Evolutionary conservation across 179 eudicot species (phyloP), one percentile per base, ranked within the genome.

Genomic region (Camellia oleifera): DNA sequence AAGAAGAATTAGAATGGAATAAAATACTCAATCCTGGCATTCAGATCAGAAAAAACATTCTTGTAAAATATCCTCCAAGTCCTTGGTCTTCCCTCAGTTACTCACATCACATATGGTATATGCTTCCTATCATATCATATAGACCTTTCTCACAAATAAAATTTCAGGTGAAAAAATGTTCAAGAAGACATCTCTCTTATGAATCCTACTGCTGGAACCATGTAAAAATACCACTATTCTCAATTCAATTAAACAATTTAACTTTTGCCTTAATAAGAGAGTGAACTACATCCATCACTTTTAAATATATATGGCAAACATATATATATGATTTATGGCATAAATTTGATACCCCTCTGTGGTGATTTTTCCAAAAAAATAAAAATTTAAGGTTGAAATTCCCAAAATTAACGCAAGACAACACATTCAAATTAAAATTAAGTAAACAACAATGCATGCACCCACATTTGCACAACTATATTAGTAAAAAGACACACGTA

Each of bases 41-140:
- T 52, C 61, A 53, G 69, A 64, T 54, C 66, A 69, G 48, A 78
- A 54, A 66, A 15, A 18, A 17, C 72, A 56, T 57, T 44, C n/a
- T 17, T 68, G 45, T 69, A 9, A n/a, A 13, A 7, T 13, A 72
- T 26, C 18, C 26, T 18, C 17, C 17, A 54, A 44, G 48, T 56
- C 32, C 2, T 2, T 32, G 45, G 69, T 66, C 67, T n/a, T 0
- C 69, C 45, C 12, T 5, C 45, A 32, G 13, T 32, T 23, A 20
- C 67, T 20, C 12, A 32, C 44, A 32, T 5, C n/a, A 32, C 40
- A 32, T 32, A 32, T 32, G 40, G 40, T 0, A 32, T 32, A 32
- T 32, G 40, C 40, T 32, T 32, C 40, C 40, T 32, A 32, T 32
- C 40, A 32, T 32, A 32, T 32, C 40, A 32, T 32, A 32, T 32